Conservation (phyloP, 306 rosid genomes). For the Dalbergia cochinchinensis region DNA sequence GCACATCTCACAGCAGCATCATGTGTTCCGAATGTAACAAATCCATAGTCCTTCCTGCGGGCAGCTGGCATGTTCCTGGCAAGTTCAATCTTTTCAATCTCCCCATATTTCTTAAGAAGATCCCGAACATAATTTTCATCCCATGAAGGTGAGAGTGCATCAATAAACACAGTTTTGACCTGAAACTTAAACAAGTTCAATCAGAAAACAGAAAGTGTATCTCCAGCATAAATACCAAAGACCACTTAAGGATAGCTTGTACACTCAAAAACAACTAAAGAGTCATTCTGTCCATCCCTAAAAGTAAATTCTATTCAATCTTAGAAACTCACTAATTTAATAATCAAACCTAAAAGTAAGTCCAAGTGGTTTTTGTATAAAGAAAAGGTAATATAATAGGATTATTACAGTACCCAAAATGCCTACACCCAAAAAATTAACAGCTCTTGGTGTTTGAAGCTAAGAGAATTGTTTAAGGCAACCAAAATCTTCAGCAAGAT, state of each 20-base stretch:
- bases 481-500: slow-evolving; percentile 24
- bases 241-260: slow-evolving; percentile 22
- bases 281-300: background rate
- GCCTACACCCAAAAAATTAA: background rate
- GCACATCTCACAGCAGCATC: slow-evolving; percentile 93
- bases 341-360: slow-evolving; percentile 21
- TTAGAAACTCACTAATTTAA: background rate
- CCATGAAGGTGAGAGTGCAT: slow-evolving; percentile 94
- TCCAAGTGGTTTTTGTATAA: background rate
- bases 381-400: background rate
- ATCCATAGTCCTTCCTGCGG: slow-evolving; percentile 94
- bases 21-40: slow-evolving; percentile 89
- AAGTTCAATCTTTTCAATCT: slow-evolving; percentile 84
- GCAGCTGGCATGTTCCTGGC: slow-evolving; percentile 99
- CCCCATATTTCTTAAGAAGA: slow-evolving; percentile 83
- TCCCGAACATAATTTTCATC: slow-evolving; percentile 81
- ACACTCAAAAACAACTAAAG: background rate
- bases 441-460: slow-evolving; percentile 4
- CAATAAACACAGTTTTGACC: slow-evolving; percentile 98
- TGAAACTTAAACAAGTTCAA: slow-evolving; percentile 53
- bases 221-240: slow-evolving; percentile 14
- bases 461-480: slow-evolving; percentile 11
- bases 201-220: slow-evolving; percentile 39
- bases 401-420: background rate
- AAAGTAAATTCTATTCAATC: slow-evolving; percentile 13